Evolutionary conservation across 805 yeast species (phyloP).

Genomic region (Geotrichum ghanense): DNA sequence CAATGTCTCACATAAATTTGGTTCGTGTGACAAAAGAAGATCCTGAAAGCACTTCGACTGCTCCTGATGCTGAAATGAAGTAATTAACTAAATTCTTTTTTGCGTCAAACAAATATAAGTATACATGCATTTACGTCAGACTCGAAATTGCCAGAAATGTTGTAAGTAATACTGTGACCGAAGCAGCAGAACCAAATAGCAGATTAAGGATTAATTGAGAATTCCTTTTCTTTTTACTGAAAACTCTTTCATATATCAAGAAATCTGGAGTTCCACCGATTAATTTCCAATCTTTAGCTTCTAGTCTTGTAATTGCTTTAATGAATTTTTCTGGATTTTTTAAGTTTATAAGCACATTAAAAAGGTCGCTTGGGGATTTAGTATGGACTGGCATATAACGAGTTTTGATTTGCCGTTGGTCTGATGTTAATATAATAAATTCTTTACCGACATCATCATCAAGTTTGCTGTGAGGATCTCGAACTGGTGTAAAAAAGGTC

Average conservation of each 20-base stretch:
- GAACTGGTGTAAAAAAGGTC: slow-evolving; percentile 31
- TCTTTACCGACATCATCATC: slow-evolving; percentile 5
- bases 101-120: slow-evolving; percentile 5
- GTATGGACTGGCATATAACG: slow-evolving; percentile 12
- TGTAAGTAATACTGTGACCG: slow-evolving; percentile 7
- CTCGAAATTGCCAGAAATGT: not conserved
- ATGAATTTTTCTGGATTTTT: slow-evolving; percentile 13
- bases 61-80: slow-evolving; percentile 2
- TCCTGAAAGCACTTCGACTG: too few relatives aligned
- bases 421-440: slow-evolving; percentile 16
- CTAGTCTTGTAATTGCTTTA: slow-evolving; percentile 32
- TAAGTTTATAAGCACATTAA: slow-evolving; percentile 13
- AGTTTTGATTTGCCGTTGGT: slow-evolving; percentile 12
- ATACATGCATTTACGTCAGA: too few relatives aligned
- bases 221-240: slow-evolving; percentile 11
- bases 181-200: slow-evolving; percentile 2
- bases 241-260: slow-evolving; percentile 31
- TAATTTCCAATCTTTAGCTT: slow-evolving; percentile 40
- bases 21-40: slow-evolving; percentile 22
- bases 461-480: not conserved
- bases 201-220: slow-evolving; percentile 6
- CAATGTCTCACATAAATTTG: slow-evolving; percentile 51
- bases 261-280: slow-evolving; percentile 33
- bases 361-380: slow-evolving; percentile 12
- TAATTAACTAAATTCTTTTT: slow-evolving; percentile 9